Percentiles rank a stretch among this genome's conserved stretches.
phyloP scores from a whole-genome alignment of 1,284 basidiomycete genomes.

The Tetrapyrgos nigripes region DNA sequence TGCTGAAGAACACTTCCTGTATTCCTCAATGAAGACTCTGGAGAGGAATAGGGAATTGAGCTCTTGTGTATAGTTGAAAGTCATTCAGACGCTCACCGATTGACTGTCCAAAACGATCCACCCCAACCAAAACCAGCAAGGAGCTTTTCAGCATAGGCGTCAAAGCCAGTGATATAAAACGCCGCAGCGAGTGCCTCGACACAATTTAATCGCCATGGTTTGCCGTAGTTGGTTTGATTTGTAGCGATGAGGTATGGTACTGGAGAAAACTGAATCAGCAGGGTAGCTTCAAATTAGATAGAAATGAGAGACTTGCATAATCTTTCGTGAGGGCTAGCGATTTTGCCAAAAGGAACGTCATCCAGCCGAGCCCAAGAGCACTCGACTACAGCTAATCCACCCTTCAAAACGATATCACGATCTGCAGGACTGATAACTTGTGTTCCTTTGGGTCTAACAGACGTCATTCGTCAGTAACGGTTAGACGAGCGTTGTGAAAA shows the following conservation, averaged over 20 bases:
- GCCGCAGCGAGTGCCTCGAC: conserved; percentile 94
- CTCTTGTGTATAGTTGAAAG: too few species aligned
- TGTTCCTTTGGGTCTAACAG: conserved; percentile 84
- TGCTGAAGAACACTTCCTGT: conserved; percentile 72
- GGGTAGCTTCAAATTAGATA: not conserved
- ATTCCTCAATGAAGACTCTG: conserved; percentile 73
- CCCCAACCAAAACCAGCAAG: too few species aligned
- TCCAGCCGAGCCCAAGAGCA: conserved; percentile 97
- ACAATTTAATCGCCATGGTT: conserved; percentile 91
- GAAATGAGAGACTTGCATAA: conserved; percentile 71
- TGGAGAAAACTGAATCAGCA: too few species aligned
- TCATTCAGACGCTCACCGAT: conserved; percentile 70
- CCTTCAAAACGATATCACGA: conserved; percentile 76
- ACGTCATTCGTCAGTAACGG: too few species aligned
- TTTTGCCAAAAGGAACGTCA: conserved; percentile 96
- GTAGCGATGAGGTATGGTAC: conserved; percentile 92
- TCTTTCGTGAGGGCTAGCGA: conserved; percentile 92
- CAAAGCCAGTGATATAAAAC: conserved; percentile 90
- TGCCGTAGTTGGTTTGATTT: conserved; percentile 97
- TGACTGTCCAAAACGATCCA: conserved; percentile 84
- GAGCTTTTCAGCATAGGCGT: conserved; percentile 78
- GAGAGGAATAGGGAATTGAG: too few species aligned
- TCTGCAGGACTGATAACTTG: conserved; percentile 87
- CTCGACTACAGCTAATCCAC: conserved; percentile 94
- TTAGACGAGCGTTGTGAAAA: too few species aligned